These are phyloP conservation scores for Calonectria multiphialidica DNA, from an alignment of 2,329 filamentous ascomycete genomes.

Conservation along the genomic window DNA sequence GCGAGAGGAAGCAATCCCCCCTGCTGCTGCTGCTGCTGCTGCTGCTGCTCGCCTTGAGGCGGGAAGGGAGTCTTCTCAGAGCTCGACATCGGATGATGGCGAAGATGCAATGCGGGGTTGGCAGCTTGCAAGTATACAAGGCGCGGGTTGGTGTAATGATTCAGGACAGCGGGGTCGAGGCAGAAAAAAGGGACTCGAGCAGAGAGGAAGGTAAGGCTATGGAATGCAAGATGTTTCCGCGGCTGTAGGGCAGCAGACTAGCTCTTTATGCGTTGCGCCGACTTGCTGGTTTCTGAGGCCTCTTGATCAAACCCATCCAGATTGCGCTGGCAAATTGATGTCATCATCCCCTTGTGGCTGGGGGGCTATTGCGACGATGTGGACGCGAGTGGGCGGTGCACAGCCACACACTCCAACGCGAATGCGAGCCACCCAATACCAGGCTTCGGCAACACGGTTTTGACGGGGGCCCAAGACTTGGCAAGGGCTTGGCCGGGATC, in stretches of 20 bases:
- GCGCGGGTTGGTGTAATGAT: not conserved
- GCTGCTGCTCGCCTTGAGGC: slow-evolving; percentile 10
- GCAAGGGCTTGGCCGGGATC: not conserved
- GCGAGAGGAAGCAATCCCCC: slow-evolving; percentile 7
- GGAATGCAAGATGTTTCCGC: not conserved
- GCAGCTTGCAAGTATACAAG: not conserved
- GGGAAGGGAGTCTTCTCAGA: slow-evolving; percentile 19
- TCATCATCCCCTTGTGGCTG: slow-evolving; percentile 41
- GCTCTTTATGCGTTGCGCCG: not conserved
- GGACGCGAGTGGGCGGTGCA: slow-evolving; percentile 14
- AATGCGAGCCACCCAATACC: slow-evolving; percentile 11
- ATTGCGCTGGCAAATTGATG: slow-evolving; percentile 33
- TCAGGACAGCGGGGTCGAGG: not conserved
- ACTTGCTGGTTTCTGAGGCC: slow-evolving; percentile 29
- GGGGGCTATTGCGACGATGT: too few relatives aligned
- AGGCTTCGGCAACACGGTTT: not conserved
- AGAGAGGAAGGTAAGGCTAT: not conserved
- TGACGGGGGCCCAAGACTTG: not conserved
- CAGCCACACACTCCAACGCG: not conserved
- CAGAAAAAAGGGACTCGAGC: not conserved
- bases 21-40: not conserved
- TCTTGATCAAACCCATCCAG: slow-evolving; percentile 8
- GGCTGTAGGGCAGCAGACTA: not conserved
- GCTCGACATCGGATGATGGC: slow-evolving; percentile 13
- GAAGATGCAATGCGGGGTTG: slow-evolving; percentile 10